A percentile compares a stretch with the other conserved stretches of the same genome.
Conservation (phyloP, 257 asterid species). For the Anisodus tanguticus region DNA sequence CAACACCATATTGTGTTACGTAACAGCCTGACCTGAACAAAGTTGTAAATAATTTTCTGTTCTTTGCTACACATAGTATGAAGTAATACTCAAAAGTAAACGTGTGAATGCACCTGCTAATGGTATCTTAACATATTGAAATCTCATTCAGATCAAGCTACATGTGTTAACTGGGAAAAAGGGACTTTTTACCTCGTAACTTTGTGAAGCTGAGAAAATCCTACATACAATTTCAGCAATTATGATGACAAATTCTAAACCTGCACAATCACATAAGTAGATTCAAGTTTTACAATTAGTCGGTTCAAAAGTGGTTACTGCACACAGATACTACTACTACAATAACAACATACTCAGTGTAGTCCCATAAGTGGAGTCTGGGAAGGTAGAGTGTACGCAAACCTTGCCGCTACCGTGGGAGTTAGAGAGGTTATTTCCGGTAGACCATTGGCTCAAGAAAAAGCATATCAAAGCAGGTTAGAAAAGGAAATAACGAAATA, state of each 20-base stretch:
- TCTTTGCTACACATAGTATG: neutral
- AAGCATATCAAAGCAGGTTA: too few relatives aligned
- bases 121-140: neutral
- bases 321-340: neutral
- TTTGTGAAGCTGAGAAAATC: neutral
- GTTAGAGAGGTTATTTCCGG: too few relatives aligned
- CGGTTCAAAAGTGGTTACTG: neutral
- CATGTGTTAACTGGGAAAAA: too few relatives aligned
- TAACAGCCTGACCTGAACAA: neutral
- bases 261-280: neutral
- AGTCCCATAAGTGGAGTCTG: too few relatives aligned
- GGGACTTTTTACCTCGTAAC: neutral
- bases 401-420: too few relatives aligned
- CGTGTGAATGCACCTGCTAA: constrained; percentile 19
- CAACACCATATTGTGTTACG: neutral
- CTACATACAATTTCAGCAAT: neutral
- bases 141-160: neutral
- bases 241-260: constrained; percentile 13
- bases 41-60: neutral
- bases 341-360: too few relatives aligned
- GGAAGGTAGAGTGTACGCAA: too few relatives aligned
- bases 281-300: neutral
- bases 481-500: too few relatives aligned
- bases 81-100: neutral
- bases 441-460: too few relatives aligned